Evolutionary conservation across 2,329 filamentous ascomycete species (phyloP), one percentile per base, ranked within the genome.

Genomic region (Phoma sp.): DNA sequence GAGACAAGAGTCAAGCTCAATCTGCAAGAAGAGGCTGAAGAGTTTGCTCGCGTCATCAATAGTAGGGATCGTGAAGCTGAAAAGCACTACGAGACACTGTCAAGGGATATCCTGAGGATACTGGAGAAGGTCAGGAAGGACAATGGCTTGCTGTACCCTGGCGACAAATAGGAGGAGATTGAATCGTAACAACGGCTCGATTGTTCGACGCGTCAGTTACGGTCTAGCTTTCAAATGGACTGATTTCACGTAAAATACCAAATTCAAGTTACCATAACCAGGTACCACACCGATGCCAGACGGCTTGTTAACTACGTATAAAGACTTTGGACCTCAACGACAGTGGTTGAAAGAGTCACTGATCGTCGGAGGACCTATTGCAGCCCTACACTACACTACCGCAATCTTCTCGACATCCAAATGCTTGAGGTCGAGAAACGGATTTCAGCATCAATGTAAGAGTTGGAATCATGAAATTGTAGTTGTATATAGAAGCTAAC

Each of bases 11-110:
- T 54, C 26, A 70, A 77, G 47, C 61, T 80, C 30, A 81, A 80
- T 57, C 65, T 82, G 68, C 71, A 75, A 56, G 79, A 80, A 57
- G 80, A 82, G 67, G 79, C 79, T 28, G 66, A 62, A 25, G 78
- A 79, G 60, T 78, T 77, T 66, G 79, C 77, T 45, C 65, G 76
- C 47, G 77, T 80, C 25, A 72, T 82, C 29, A 60, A 72, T 11
- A 64, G 74, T 48, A 64, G 62, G 54, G 79, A 82, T 62, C 58
- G 42, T 25, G 64, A 67, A 48, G 76, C 72, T 12, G 64, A 74
- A 36, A 66, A 54, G 40, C 71, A 69, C 64, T 67, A 78, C 64
- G 77, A 80, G 66, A 54, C 61, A 54, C 68, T 80, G 46, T 78
- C 76, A 45, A 67, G 66, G 61, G 75, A 71, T 45, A 76, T 80